Evolutionary conservation across 805 yeast species (phyloP).

Genomic region (Ogataea siamensis): DNA sequence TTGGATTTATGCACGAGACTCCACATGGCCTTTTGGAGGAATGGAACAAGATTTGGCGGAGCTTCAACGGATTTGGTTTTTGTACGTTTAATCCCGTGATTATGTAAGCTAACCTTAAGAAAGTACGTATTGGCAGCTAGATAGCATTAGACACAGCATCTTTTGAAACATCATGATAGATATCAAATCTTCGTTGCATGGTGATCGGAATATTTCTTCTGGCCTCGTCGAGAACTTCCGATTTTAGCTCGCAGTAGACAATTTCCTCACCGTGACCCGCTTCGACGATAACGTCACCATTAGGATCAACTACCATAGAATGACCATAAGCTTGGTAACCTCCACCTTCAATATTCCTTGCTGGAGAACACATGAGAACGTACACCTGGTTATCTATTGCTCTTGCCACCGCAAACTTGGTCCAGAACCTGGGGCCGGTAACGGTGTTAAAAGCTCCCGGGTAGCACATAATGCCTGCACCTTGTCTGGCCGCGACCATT

Average conservation of each 20-base stretch:
- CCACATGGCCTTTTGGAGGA: too few species aligned
- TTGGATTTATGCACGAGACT: background rate
- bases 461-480: conserved; percentile 72
- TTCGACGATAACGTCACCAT: conserved; percentile 59
- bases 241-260: conserved; percentile 70
- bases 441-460: conserved; percentile 86
- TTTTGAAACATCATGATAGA: conserved; percentile 46
- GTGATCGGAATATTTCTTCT: conserved; percentile 70
- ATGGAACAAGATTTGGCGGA: too few species aligned
- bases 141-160: conserved; percentile 24
- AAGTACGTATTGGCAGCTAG: too few species aligned
- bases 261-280: conserved; percentile 80
- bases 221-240: conserved; percentile 51
- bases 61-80: too few species aligned
- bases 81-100: too few species aligned
- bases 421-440: conserved; percentile 86
- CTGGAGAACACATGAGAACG: conserved; percentile 83
- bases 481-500: conserved; percentile 61
- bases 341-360: conserved; percentile 57
- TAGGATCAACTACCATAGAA: conserved; percentile 61
- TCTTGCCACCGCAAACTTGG: conserved; percentile 65
- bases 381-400: conserved; percentile 75
- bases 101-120: too few species aligned
- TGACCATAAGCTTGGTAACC: conserved; percentile 69
- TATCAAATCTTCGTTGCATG: conserved; percentile 68